A percentile compares a stretch with the other conserved stretches of the same genome.
These are phyloP conservation scores for Asterochloris sp. DNA, from an alignment of 139 green algal species.

Conservation along the genomic window DNA sequence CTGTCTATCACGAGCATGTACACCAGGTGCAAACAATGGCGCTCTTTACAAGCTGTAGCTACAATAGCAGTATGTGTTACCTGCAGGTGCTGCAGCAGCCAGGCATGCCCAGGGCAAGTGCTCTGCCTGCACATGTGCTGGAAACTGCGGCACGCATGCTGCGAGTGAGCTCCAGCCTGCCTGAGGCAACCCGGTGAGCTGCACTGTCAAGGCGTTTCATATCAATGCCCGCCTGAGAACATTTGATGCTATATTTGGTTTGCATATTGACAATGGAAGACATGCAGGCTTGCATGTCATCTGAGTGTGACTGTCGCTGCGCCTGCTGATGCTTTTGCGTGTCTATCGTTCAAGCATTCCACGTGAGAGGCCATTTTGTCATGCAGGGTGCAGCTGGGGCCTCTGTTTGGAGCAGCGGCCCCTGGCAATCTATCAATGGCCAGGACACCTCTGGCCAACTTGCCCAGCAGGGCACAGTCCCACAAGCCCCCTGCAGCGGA, in stretches of 20 bases:
- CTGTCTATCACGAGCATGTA: no score
- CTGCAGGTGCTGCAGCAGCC: no score
- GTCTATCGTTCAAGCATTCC: not conserved
- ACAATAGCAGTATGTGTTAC: no score
- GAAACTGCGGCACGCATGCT: not conserved
- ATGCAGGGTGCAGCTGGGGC: constrained; percentile 6
- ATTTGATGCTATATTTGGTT: not conserved
- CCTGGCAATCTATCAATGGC: constrained; percentile 9
- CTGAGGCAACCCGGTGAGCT: no score
- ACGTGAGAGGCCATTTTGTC: not conserved
- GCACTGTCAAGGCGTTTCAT: no score
- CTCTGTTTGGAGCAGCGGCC: constrained; percentile 10
- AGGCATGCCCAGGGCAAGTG: no score
- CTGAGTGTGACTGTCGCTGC: not conserved
- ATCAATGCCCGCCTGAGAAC: not conserved
- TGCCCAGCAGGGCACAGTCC: not conserved
- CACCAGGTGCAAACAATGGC: no score
- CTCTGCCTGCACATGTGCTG: no score
- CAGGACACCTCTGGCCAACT: not conserved
- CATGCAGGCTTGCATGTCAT: not conserved
- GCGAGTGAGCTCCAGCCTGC: no score
- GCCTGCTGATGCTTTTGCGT: not conserved
- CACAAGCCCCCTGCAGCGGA: no score
- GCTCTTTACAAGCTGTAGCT: no score
- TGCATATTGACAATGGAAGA: not conserved